Conservation (phyloP, 148 eudicot genomes). For the Fagopyrum esculentum region DNA sequence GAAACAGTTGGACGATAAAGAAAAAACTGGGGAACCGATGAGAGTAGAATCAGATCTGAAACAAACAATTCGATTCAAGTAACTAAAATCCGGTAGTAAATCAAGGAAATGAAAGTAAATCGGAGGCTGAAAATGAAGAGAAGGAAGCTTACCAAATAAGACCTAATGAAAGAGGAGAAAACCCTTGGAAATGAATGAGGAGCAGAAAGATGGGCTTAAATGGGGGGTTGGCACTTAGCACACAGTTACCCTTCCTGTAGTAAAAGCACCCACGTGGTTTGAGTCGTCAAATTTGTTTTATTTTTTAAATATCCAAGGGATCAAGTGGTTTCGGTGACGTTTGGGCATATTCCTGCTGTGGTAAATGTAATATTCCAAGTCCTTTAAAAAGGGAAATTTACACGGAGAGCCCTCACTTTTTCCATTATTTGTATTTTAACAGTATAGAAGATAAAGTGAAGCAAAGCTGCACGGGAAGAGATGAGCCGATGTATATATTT, state of each 20-base stretch:
- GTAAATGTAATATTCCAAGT: background rate
- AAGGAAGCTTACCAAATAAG: background rate
- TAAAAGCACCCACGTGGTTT: background rate
- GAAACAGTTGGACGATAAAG: background rate
- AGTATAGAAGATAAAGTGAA: too few species aligned
- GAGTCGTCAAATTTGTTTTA: background rate
- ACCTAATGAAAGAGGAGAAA: background rate
- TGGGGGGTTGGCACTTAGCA: background rate
- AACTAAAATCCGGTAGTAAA: background rate
- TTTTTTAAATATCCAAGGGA: background rate
- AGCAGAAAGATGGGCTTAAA: background rate
- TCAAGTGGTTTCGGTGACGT: background rate
- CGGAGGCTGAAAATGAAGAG: background rate
- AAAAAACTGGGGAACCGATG: background rate
- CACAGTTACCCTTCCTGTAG: background rate
- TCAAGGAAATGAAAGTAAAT: background rate
- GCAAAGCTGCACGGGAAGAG: too few species aligned
- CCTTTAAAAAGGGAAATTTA: too few species aligned
- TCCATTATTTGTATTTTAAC: too few species aligned
- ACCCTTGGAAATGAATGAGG: slow-evolving; percentile 4
- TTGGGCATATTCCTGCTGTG: background rate
- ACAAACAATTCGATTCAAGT: background rate
- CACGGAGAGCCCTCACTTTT: too few species aligned
- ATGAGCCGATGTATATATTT: too few species aligned
- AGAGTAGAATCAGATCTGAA: slow-evolving; percentile 5